Evolutionary conservation across 352 stramenopile genomes (phyloP).

Genomic region (Globisporangium spiculum): DNA sequence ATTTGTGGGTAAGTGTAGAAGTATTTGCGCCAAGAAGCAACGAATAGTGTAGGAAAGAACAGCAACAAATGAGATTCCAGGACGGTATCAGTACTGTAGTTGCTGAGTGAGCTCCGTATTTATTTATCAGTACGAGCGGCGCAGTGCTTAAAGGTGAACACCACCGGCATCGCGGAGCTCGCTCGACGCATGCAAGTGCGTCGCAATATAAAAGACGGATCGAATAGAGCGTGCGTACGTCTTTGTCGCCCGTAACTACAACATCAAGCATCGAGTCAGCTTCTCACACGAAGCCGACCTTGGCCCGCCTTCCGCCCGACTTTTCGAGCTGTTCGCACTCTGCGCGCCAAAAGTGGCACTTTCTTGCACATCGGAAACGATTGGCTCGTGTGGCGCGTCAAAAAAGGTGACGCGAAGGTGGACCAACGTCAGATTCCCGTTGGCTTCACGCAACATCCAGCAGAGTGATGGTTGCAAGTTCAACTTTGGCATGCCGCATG

Average conservation of each 20-base stretch:
- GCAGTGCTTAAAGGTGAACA: background rate
- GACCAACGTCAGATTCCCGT: background rate
- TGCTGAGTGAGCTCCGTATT: background rate
- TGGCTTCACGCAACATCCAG: background rate
- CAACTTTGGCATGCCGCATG: constrained; percentile 1
- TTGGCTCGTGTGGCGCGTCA: background rate
- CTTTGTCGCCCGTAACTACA: background rate
- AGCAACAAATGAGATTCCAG: constrained; percentile 4
- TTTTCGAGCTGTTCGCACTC: background rate
- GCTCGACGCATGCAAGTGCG: background rate
- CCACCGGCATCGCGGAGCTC: background rate
- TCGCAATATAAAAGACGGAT: background rate
- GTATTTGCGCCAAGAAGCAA: constrained; percentile 6
- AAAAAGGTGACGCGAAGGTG: constrained; percentile 14
- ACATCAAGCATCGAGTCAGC: constrained; percentile 1
- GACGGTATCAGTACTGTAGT: background rate
- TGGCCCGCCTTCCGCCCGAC: background rate
- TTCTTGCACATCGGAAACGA: background rate
- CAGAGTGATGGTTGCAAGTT: constrained; percentile 17
- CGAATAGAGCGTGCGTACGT: background rate
- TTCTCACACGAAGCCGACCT: background rate
- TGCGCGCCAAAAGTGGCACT: background rate
- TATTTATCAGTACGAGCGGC: background rate
- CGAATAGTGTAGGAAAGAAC: constrained; percentile 4
- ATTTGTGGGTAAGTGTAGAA: constrained; percentile 6